A percentile compares a stretch with the other conserved stretches of the same genome.
phyloP scores from a whole-genome alignment of 306 rosid species.

The Castanea mollissima region DNA sequence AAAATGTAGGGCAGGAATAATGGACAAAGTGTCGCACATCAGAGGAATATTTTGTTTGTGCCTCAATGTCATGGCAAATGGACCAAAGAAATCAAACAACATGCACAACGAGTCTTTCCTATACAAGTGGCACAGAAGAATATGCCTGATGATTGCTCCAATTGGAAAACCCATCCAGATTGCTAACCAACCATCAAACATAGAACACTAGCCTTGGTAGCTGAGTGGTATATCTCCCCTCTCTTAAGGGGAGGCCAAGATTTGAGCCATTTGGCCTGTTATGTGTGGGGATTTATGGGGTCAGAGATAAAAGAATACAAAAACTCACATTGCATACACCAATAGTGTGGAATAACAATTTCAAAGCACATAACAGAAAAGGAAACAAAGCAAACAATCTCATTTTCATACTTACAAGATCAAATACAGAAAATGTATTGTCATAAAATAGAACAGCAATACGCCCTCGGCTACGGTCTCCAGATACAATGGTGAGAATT shows the following conservation, averaged over 20 bases:
- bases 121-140: neutral
- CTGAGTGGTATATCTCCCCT: neutral
- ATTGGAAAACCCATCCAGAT: neutral
- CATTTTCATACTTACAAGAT: conserved; percentile 64
- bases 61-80: neutral
- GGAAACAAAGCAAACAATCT: conserved; percentile 9
- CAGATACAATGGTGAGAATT: conserved; percentile 85
- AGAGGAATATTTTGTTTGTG: neutral
- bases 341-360: neutral
- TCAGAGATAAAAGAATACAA: neutral
- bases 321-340: neutral
- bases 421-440: conserved; percentile 90
- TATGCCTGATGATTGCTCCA: neutral
- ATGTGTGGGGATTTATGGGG: neutral
- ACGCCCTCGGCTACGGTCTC: conserved; percentile 92
- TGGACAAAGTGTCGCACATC: neutral
- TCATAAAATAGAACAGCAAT: conserved; percentile 91
- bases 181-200: neutral
- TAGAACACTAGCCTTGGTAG: neutral
- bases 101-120: neutral
- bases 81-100: neutral
- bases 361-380: conserved; percentile 6
- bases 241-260: neutral
- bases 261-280: neutral
- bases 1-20: neutral